Conservation (phyloP, 805 yeast species). For the Monosporozyma aquatica region DNA sequence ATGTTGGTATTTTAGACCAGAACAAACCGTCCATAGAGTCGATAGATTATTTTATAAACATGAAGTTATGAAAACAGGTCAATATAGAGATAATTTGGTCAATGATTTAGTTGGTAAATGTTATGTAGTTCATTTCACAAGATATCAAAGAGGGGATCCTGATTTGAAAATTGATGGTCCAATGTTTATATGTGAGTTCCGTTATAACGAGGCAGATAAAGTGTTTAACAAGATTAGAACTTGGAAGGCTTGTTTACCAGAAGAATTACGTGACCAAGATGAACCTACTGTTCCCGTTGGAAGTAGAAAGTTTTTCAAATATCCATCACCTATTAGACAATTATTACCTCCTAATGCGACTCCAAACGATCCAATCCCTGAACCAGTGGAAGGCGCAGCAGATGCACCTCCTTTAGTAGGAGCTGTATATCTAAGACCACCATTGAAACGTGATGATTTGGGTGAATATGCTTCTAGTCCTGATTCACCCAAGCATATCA, state of each 20-base stretch:
- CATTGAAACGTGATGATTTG: slow-evolving; percentile 70
- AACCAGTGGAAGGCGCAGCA: slow-evolving; percentile 69
- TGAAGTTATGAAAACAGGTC: slow-evolving; percentile 95
- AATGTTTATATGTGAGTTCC: slow-evolving; percentile 85
- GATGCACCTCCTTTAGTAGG: slow-evolving; percentile 92
- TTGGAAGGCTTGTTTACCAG: slow-evolving; percentile 98
- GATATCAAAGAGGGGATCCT: slow-evolving; percentile 92
- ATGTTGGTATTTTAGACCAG: slow-evolving; percentile 97
- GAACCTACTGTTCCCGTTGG: slow-evolving; percentile 71
- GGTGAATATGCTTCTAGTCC: slow-evolving; percentile 58
- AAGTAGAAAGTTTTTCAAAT: slow-evolving; percentile 58
- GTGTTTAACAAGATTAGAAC: slow-evolving; percentile 91
- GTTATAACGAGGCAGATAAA: slow-evolving; percentile 86
- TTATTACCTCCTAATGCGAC: slow-evolving; percentile 67
- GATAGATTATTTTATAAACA: slow-evolving; percentile 86
- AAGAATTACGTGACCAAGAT: slow-evolving; percentile 77
- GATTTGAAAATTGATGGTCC: slow-evolving; percentile 72
- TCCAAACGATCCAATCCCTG: slow-evolving; percentile 69
- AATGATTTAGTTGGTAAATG: slow-evolving; percentile 88
- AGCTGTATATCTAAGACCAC: slow-evolving; percentile 74
- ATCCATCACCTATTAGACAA: slow-evolving; percentile 77
- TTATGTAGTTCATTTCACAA: slow-evolving; percentile 87
- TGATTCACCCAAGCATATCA: slow-evolving; percentile 36
- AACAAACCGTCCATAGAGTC: slow-evolving; percentile 89
- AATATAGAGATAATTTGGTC: slow-evolving; percentile 85